Evolutionary conservation across 75 land plant genomes (phyloP), one percentile per base, ranked within the genome.

Genomic region (Pseudotsuga menziesii): DNA sequence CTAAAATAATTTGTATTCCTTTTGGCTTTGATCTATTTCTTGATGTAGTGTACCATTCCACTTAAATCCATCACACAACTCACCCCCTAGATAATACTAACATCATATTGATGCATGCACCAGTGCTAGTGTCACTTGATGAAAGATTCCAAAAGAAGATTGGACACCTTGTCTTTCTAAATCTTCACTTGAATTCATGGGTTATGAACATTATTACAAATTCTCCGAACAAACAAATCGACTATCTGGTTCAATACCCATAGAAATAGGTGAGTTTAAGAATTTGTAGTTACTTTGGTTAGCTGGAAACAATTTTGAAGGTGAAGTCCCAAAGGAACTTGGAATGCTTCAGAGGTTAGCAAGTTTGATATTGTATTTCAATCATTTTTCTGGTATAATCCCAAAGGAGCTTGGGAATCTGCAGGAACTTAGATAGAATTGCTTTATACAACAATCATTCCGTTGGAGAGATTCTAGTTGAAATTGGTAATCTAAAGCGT

Each of bases 361-460:
- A 17, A 82, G 76, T 27, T 56, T 95, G 29, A 69, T 90, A 57
- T 72, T 92, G 52, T 85, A 83, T 85, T 79, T 76, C 14, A 95
- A 95, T 77, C 26, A 58, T 0, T 54, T 95, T 20, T 85, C 88
- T 3, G 98, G 98, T 12, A 29, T 23, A 44, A 83, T 95, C 41
- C 96, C 98, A 0, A 77, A 81, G 56, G 92, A 88, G 79, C 78
- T 95, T 56, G 91, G 85, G 4, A 88, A 89, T 72, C n/a, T 91
- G 92, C 77, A 79, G 77, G 39, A 80, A 74, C 32, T 86, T 95
- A 39, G 52, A 73, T 23, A 77, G 80, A 19, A 78, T 95, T 73
- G 96, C 93, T 5, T 75, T 95, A 76, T 91, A 89, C 71, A 56
- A 79, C 17, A 95, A 93, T 77, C 73, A 58, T 25, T 83, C 93